phyloP scores from a whole-genome alignment of 768 basidiomycete genomes.

The Hericium rajendrae region DNA sequence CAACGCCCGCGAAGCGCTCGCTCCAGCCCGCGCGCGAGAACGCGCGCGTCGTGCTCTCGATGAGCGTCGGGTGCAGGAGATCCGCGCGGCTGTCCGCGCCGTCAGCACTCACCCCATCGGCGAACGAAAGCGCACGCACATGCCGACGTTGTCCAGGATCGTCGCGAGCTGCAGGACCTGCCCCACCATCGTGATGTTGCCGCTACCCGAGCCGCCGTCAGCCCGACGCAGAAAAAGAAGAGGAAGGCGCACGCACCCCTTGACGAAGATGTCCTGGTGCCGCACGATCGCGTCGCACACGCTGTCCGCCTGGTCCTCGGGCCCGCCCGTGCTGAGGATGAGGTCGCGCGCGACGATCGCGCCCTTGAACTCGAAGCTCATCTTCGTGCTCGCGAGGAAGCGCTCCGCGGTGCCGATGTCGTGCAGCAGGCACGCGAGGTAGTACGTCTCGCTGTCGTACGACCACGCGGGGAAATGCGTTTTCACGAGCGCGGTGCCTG shows the following conservation, averaged over 20 bases:
- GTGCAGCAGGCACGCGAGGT: conserved; percentile 41
- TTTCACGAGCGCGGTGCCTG: conserved; percentile 38
- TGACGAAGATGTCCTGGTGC: conserved; percentile 38
- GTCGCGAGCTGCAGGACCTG: conserved; percentile 41
- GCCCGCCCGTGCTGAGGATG: conserved; percentile 32
- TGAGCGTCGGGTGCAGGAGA: conserved; percentile 30
- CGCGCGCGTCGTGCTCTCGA: conserved; percentile 29
- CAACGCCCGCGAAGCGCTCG: conserved; percentile 30
- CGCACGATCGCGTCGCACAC: conserved; percentile 42
- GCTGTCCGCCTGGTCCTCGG: conserved; percentile 41
- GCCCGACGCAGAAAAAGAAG: not conserved
- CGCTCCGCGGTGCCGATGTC: conserved; percentile 42
- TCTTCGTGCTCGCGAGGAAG: conserved; percentile 41
- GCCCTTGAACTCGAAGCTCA: conserved; percentile 49
- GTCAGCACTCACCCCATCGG: not conserved
- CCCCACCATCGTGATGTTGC: conserved; percentile 42
- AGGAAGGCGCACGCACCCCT: conserved; percentile 23
- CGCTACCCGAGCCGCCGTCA: conserved; percentile 19
- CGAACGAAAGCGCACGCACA: conserved; percentile 21
- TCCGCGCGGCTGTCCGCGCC: conserved; percentile 28
- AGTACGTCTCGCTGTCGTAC: conserved; percentile 42
- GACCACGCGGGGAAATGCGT: conserved; percentile 38
- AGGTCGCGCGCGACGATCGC: conserved; percentile 42
- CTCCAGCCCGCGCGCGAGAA: conserved; percentile 40
- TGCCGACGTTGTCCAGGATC: conserved; percentile 37